Evolutionary conservation across 345 rosid genomes (phyloP).

Genomic region (Firmiana major): DNA sequence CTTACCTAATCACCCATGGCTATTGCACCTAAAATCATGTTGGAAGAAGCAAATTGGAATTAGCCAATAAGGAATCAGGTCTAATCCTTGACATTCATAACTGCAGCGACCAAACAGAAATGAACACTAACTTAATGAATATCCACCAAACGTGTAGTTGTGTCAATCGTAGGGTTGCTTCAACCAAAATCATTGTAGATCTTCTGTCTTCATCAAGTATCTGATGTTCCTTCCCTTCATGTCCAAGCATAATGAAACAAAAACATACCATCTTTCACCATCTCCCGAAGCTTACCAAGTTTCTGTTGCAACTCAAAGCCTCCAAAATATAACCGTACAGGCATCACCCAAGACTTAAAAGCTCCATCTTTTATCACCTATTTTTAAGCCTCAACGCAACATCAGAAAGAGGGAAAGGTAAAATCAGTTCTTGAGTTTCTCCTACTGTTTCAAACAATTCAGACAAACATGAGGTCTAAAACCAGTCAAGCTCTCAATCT

Average conservation of each 20-base stretch:
- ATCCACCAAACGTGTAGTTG: conserved; percentile 40
- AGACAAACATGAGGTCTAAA: conserved; percentile 61
- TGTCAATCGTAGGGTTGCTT: conserved; percentile 42
- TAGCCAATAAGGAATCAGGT: background rate
- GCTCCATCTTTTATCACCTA: background rate
- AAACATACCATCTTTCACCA: conserved; percentile 5
- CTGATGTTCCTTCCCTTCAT: conserved; percentile 40
- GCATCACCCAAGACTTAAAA: background rate
- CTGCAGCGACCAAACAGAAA: background rate
- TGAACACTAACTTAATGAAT: background rate
- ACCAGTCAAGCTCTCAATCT: conserved; percentile 39
- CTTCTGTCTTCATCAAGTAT: conserved; percentile 42
- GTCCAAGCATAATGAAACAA: conserved; percentile 39
- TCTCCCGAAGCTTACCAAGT: conserved; percentile 9
- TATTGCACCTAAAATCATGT: background rate
- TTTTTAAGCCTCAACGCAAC: background rate
- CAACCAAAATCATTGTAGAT: conserved; percentile 40
- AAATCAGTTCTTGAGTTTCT: background rate
- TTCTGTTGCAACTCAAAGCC: background rate
- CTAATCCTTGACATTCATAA: background rate
- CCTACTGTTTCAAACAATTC: background rate
- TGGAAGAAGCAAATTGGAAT: background rate
- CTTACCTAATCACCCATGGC: background rate
- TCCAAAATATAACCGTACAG: conserved; percentile 2
- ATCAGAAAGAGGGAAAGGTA: background rate